Evolutionary conservation across 2,329 filamentous ascomycete species (phyloP).

Genomic region (Mollisia scopiformis): DNA sequence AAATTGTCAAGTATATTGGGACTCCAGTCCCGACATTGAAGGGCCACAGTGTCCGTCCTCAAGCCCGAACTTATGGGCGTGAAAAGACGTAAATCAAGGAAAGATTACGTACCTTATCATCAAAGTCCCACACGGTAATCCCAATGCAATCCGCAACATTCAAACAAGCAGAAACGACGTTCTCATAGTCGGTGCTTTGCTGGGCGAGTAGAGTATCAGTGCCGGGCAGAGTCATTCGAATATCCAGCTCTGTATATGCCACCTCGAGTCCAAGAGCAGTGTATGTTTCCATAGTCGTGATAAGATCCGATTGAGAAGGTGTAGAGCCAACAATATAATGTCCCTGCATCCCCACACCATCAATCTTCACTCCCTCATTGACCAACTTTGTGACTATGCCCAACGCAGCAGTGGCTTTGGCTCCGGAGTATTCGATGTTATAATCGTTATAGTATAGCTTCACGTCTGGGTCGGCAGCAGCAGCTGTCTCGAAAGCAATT

Average conservation of each 20-base stretch:
- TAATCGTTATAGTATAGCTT: constrained; percentile 68
- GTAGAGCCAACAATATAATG: constrained; percentile 57
- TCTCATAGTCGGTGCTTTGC: constrained; percentile 52
- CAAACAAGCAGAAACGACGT: constrained; percentile 27
- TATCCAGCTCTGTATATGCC: constrained; percentile 64
- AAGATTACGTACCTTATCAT: constrained; percentile 21
- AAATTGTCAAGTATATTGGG: background rate
- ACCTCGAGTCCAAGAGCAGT: constrained; percentile 56
- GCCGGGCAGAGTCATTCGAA: constrained; percentile 52
- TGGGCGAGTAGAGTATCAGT: constrained; percentile 41
- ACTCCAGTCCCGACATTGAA: background rate
- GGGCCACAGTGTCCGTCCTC: background rate
- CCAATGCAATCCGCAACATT: constrained; percentile 29
- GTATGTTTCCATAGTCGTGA: constrained; percentile 48
- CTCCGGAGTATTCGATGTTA: constrained; percentile 57
- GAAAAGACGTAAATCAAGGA: constrained; percentile 13
- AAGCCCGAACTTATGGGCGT: constrained; percentile 24
- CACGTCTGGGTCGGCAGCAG: constrained; percentile 54
- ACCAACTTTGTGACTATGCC: constrained; percentile 49
- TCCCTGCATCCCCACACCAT: constrained; percentile 64
- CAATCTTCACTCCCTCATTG: constrained; percentile 56
- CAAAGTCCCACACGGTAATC: constrained; percentile 36
- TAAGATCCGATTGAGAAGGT: constrained; percentile 47
- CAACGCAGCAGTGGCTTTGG: constrained; percentile 49
- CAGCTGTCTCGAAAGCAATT: constrained; percentile 59